Conservation (phyloP, 108 stramenopile species). For the Nannochloropsis gaditana region DNA sequence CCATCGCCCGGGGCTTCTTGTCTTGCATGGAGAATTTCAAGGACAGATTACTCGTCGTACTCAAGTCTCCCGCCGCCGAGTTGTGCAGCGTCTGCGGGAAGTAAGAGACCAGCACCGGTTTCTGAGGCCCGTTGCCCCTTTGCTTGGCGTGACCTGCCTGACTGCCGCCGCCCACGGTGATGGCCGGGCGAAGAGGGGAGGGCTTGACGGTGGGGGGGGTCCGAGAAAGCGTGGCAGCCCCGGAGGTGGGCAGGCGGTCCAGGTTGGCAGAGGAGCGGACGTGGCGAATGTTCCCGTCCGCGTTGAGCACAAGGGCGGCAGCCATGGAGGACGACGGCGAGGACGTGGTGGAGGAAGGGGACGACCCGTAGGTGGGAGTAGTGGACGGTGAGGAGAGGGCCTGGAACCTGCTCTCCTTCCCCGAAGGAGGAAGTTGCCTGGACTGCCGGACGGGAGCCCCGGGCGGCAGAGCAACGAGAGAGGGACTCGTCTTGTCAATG, state of each 20-base stretch:
- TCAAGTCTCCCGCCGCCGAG: conserved; percentile 5
- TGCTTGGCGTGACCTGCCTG: neutral
- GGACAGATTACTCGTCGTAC: conserved; percentile 13
- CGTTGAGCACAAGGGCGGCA: neutral
- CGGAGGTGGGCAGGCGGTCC: neutral
- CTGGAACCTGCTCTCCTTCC: neutral
- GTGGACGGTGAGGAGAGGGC: neutral
- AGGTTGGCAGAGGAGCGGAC: conserved; percentile 8
- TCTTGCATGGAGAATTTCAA: neutral
- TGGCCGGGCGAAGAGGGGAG: neutral
- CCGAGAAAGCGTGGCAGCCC: neutral
- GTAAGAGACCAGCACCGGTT: conserved; percentile 12
- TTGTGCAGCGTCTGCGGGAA: neutral
- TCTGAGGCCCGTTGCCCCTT: neutral
- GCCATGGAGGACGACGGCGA: neutral
- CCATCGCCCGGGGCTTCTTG: neutral
- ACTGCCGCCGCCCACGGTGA: neutral
- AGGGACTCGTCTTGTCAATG: neutral
- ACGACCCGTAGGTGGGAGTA: neutral
- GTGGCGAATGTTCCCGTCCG: neutral
- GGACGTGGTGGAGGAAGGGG: neutral
- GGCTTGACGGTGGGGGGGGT: neutral
- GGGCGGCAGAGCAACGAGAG: neutral
- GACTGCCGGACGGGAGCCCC: neutral
- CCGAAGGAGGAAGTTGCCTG: neutral